These are phyloP conservation scores for Colletotrichum acutatum DNA, from an alignment of 2,329 filamentous ascomycete species.

Conservation along the genomic window DNA sequence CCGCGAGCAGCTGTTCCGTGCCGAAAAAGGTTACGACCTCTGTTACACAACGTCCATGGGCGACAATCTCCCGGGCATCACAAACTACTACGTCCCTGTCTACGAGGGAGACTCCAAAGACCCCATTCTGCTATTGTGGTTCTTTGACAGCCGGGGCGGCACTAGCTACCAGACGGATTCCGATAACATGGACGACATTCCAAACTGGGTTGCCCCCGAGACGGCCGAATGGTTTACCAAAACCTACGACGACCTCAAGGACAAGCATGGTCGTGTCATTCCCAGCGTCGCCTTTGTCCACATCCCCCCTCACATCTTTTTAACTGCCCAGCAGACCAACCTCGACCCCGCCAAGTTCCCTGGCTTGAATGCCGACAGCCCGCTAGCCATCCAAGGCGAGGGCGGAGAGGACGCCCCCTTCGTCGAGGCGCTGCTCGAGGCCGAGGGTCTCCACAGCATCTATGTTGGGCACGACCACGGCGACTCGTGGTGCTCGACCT, in stretches of 20 bases:
- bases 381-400: slow-evolving; percentile 45
- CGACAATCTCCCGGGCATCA: slow-evolving; percentile 31
- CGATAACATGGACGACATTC: slow-evolving; percentile 41
- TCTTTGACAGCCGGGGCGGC: slow-evolving; percentile 65
- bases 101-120: slow-evolving; percentile 27
- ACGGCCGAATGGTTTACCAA: slow-evolving; percentile 57
- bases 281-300: slow-evolving; percentile 38
- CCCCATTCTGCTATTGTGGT: slow-evolving; percentile 60
- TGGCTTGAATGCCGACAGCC: slow-evolving; percentile 41
- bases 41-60: slow-evolving; percentile 52
- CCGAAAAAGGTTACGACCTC: slow-evolving; percentile 65
- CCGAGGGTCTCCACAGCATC: slow-evolving; percentile 57
- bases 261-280: slow-evolving; percentile 34
- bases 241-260: slow-evolving; percentile 41
- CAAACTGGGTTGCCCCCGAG: slow-evolving; percentile 56
- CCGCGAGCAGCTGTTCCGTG: slow-evolving; percentile 49
- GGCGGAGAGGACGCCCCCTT: slow-evolving; percentile 58
- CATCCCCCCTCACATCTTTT: slow-evolving; percentile 36
- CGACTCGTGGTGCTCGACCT: slow-evolving; percentile 55
- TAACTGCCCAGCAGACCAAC: slow-evolving; percentile 33
- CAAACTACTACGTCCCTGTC: slow-evolving; percentile 38
- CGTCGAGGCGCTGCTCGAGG: slow-evolving; percentile 60
- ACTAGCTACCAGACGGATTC: slow-evolving; percentile 46
- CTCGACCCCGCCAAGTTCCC: slow-evolving; percentile 49
- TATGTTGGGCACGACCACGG: slow-evolving; percentile 70